phyloP scores from a whole-genome alignment of 2,329 filamentous ascomycete genomes.

The Periconia digitata region DNA sequence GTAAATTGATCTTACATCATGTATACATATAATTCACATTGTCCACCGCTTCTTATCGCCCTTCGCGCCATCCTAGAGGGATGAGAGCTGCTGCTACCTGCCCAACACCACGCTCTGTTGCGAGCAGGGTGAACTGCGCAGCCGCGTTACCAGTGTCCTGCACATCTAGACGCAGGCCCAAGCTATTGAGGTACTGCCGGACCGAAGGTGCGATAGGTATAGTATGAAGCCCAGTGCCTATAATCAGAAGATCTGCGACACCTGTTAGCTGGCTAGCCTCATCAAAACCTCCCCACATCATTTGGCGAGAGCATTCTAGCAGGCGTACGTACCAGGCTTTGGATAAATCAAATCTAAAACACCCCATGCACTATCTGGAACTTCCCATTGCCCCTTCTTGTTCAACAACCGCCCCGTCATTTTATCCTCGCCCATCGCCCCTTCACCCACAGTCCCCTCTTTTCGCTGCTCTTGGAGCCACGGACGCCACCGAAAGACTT shows the following conservation, averaged over 20 bases:
- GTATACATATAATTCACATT: background rate
- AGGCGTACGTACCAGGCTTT: conserved; percentile 72
- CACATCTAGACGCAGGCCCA: conserved; percentile 85
- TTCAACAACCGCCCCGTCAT: conserved; percentile 62
- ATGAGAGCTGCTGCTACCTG: conserved; percentile 87
- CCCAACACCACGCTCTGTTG: conserved; percentile 85
- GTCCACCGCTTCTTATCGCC: too few relatives aligned
- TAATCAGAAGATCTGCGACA: conserved; percentile 73
- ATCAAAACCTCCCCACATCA: background rate
- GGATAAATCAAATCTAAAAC: conserved; percentile 80
- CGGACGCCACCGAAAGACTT: conserved; percentile 86
- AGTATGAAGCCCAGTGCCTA: conserved; percentile 80
- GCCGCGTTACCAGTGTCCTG: conserved; percentile 93
- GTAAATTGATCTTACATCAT: background rate
- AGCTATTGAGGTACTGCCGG: conserved; percentile 67
- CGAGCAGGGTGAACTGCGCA: conserved; percentile 90
- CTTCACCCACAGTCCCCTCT: conserved; percentile 41
- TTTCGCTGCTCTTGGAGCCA: conserved; percentile 59
- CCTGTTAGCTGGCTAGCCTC: background rate
- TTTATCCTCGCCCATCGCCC: conserved; percentile 36
- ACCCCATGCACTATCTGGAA: conserved; percentile 70
- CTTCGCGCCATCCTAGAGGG: conserved; percentile 78
- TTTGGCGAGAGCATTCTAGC: background rate
- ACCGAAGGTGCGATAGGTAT: conserved; percentile 76
- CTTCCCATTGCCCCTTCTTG: conserved; percentile 77